A percentile compares a stretch with the other conserved stretches of the same genome.
phyloP scores from a whole-genome alignment of 139 green algal species.

The Asterochloris sp. region DNA sequence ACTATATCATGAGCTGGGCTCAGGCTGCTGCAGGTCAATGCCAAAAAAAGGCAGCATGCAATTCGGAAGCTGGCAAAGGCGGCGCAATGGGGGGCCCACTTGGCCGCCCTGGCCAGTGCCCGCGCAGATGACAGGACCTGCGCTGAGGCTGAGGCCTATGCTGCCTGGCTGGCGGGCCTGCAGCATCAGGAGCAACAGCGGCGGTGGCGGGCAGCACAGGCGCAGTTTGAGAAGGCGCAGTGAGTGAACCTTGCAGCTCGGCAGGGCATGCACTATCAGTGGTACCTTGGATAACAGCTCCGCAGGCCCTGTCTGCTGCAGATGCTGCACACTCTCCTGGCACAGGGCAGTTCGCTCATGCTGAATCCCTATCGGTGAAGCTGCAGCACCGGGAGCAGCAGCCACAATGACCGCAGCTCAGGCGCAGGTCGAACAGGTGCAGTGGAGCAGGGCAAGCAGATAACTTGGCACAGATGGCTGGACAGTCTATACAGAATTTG shows the following conservation, averaged over 20 bases:
- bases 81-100: slow-evolving; percentile 45
- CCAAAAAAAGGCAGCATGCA: slow-evolving; percentile 62
- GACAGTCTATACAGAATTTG: too few relatives aligned
- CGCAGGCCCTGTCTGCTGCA: neutral
- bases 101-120: slow-evolving; percentile 43
- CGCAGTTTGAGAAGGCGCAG: slow-evolving; percentile 63
- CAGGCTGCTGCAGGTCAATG: too few relatives aligned
- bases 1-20: too few relatives aligned
- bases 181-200: slow-evolving; percentile 75
- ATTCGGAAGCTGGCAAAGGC: slow-evolving; percentile 73
- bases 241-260: slow-evolving; percentile 19
- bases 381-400: neutral
- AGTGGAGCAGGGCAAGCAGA: too few relatives aligned
- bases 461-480: too few relatives aligned
- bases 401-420: neutral
- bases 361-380: neutral
- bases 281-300: neutral
- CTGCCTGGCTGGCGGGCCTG: slow-evolving; percentile 64
- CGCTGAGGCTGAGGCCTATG: slow-evolving; percentile 88
- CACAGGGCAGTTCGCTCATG: neutral
- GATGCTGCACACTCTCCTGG: neutral
- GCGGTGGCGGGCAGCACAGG: slow-evolving; percentile 71
- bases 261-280: too few relatives aligned
- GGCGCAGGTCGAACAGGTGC: too few relatives aligned
- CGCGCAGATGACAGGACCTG: slow-evolving; percentile 57